Conservation (phyloP, 2,329 filamentous ascomycete genomes). For the Colletotrichum sp. region DNA sequence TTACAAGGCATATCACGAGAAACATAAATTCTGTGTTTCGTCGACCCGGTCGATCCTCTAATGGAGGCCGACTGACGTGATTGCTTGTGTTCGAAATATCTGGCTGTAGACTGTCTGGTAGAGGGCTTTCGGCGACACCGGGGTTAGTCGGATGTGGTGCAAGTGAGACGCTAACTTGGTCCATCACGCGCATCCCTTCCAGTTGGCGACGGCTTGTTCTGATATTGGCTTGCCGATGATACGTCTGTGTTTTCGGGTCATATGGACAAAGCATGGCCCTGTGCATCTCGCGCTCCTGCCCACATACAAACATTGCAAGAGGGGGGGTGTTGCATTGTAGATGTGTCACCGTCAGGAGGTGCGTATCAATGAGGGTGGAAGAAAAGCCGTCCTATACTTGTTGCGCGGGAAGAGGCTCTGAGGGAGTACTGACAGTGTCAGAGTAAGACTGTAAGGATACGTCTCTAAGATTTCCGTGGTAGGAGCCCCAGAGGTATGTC, state of each 20-base stretch:
- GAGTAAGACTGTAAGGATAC: neutral
- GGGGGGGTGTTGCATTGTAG: neutral
- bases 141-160: neutral
- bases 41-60: neutral
- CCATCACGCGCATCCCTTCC: neutral
- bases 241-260: neutral
- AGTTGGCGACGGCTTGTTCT: neutral
- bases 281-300: neutral
- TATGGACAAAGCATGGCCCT: neutral
- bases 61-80: neutral
- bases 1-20: neutral
- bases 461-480: neutral
- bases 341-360: neutral
- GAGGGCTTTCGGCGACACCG: neutral
- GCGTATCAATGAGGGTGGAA: neutral
- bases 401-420: neutral
- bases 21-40: neutral
- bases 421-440: neutral
- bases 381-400: neutral
- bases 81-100: neutral
- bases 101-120: neutral
- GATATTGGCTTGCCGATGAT: neutral
- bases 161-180: neutral
- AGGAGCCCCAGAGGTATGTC: neutral
- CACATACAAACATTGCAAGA: neutral